Evolutionary conservation across 140 eudicot species (phyloP).

Genomic region (Senecio squalidus): DNA sequence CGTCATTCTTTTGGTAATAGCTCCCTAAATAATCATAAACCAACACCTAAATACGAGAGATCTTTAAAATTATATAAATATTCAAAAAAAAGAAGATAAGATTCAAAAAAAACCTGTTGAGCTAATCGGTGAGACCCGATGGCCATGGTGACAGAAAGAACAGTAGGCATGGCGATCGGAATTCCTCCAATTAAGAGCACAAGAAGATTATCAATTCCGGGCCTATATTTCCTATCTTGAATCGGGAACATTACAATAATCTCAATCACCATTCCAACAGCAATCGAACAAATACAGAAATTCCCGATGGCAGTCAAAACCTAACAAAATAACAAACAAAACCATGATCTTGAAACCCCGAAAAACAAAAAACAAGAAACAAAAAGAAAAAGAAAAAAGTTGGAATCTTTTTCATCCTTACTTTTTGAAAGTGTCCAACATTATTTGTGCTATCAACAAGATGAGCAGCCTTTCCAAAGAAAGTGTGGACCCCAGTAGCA

Average conservation of each 20-base stretch:
- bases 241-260: slow-evolving; percentile 91
- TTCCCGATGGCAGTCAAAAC: slow-evolving; percentile 98
- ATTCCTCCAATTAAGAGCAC: slow-evolving; percentile 97
- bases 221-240: slow-evolving; percentile 85
- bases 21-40: slow-evolving; percentile 81
- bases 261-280: slow-evolving; percentile 92
- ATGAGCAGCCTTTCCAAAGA: slow-evolving; percentile 98
- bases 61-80: neutral
- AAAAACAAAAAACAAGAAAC: neutral
- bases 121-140: slow-evolving; percentile 96
- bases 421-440: slow-evolving; percentile 99
- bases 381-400: neutral
- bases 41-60: neutral
- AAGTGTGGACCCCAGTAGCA: slow-evolving; percentile 97
- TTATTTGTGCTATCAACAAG: slow-evolving; percentile 90
- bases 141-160: slow-evolving; percentile 96
- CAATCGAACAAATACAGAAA: slow-evolving; percentile 97
- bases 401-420: slow-evolving; percentile 12
- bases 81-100: neutral
- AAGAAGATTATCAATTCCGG: slow-evolving; percentile 97
- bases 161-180: slow-evolving; percentile 99
- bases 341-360: neutral
- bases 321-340: slow-evolving; percentile 29
- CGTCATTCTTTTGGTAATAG: slow-evolving; percentile 98
- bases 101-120: slow-evolving; percentile 64